Base-by-base conservation (phyloP, 1,284 basidiomycete genomes). In the Irpex sp. region DNA sequence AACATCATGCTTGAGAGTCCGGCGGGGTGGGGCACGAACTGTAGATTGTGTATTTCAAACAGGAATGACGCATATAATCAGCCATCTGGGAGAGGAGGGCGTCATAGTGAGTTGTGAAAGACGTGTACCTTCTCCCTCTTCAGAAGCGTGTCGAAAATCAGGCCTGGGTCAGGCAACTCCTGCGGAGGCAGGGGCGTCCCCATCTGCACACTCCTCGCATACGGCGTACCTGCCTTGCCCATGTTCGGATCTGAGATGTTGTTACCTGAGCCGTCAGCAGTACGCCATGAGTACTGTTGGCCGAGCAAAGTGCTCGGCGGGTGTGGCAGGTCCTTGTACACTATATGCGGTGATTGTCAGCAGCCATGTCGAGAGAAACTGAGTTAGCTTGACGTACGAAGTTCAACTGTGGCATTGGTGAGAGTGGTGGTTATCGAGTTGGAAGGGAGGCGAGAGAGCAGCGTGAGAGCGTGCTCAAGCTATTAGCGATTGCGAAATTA, bases 1-100 rank as follows among this genome's bases (percentile, higher is more conserved):
- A 94, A 94, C 86, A 93, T 92, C 71, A 92, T 70, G 58, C 85
- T 84, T 1, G 90, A 92, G 48, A 93, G 77, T 0, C 93, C 92
- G 4, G 85, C 88, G 3, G 93, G 92, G 70, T 94, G 93, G 62
- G 85, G 77, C 2, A 82, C 81, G 70, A 92, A 93, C 88, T 92
- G 61, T 37, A 64, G 31, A 34, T 34, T 34, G 6, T 34, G 3
- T 4, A 34, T 34, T 34, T 34, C 31, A 34, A 34, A 26, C 17
- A 8, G 26, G 26, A 13, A 47, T 47, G 52, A n/a, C n/a, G 49
- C 40, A 57, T 34, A 21, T 62, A 34, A 62, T 63, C 26, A 61
- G 26, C 44, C n/a, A 49, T 15, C 36, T 38, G 37, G 31, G 31
- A 34, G 31, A 34, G 31, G 5, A 6, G 31, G 31, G 48, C 40